Conservation (phyloP, 2,329 filamentous ascomycete genomes). For the Ambrosiella xylebori region DNA sequence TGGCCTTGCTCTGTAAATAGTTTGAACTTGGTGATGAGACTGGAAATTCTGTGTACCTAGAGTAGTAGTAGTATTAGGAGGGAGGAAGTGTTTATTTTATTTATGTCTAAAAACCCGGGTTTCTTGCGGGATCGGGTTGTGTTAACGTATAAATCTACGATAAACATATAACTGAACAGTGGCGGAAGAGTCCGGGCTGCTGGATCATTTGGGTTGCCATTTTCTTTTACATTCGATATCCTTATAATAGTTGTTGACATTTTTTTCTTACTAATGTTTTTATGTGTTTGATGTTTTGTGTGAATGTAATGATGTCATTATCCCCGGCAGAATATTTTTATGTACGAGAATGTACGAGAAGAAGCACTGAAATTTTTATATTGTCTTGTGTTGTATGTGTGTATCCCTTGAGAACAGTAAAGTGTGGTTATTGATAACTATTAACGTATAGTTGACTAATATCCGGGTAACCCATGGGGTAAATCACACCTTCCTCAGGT, state of each 20-base stretch:
- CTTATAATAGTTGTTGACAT: slow-evolving; percentile 9
- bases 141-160: slow-evolving; percentile 1
- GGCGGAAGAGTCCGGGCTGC: background rate
- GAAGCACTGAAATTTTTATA: too few species aligned
- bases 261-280: background rate
- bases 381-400: too few species aligned
- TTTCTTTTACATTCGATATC: slow-evolving; percentile 10
- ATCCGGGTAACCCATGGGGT: too few species aligned
- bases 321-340: too few species aligned
- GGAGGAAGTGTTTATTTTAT: too few species aligned
- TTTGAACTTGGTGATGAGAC: background rate
- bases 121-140: background rate
- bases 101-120: background rate
- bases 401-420: too few species aligned
- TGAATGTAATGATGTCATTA: background rate
- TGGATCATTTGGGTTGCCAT: slow-evolving; percentile 5
- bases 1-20: slow-evolving; percentile 12
- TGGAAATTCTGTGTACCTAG: background rate
- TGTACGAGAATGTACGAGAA: too few species aligned
- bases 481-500: too few species aligned
- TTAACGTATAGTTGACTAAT: too few species aligned
- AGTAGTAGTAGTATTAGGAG: too few species aligned
- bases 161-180: slow-evolving; percentile 3
- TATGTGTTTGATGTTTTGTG: background rate
- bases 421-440: too few species aligned